These are phyloP conservation scores for Trypethelium eluteriae DNA, from an alignment of 495 filamentous ascomycete species.

Conservation along the genomic window DNA sequence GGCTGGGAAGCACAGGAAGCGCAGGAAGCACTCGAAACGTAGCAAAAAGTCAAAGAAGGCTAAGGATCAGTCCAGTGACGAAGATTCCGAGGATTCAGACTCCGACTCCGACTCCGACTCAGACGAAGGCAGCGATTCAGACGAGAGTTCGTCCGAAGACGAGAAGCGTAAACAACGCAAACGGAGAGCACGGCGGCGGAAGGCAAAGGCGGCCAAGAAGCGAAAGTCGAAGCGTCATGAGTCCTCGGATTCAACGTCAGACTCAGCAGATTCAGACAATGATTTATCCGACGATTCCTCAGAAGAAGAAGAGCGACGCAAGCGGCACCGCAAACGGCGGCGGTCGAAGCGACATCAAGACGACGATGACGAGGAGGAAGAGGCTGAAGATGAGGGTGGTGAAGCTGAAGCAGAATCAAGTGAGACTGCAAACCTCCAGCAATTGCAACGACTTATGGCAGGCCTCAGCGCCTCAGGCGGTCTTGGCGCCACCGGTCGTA, in stretches of 20 bases:
- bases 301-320: conserved; percentile 5
- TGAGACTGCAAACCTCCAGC: background rate
- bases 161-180: conserved; percentile 15
- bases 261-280: conserved; percentile 7
- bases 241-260: conserved; percentile 15
- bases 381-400: conserved; percentile 11
- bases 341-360: conserved; percentile 7
- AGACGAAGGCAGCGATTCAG: conserved; percentile 11
- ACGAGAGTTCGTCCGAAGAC: conserved; percentile 16
- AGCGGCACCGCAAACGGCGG: conserved; percentile 10
- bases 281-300: conserved; percentile 8
- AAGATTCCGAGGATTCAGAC: conserved; percentile 4
- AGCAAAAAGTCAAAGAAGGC: conserved; percentile 35
- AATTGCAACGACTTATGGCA: conserved; percentile 16
- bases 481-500: background rate
- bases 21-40: conserved; percentile 31
- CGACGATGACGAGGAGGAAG: conserved; percentile 10
- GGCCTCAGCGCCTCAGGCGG: conserved; percentile 13
- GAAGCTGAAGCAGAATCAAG: conserved; percentile 8
- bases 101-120: conserved; percentile 3
- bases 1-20: conserved; percentile 31
- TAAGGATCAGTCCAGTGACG: conserved; percentile 18
- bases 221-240: conserved; percentile 13
- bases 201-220: conserved; percentile 20
- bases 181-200: conserved; percentile 11